Conservation (phyloP, 2,329 filamentous ascomycete genomes). For the Diaporthe helianthi region DNA sequence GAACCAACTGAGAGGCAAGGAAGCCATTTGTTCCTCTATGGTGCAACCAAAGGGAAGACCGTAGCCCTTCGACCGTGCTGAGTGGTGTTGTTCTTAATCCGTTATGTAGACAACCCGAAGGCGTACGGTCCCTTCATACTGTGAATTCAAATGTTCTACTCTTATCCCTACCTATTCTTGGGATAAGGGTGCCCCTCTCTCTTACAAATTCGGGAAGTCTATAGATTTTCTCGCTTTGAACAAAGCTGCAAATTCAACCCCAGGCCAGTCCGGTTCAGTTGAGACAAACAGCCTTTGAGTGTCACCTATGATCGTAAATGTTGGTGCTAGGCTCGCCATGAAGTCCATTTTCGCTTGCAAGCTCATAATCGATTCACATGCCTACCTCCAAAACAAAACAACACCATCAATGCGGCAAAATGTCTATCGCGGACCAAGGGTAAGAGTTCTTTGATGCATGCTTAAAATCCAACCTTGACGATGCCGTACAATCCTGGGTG, state of each 20-base stretch:
- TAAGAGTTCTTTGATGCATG: background rate
- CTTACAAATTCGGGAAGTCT: too few species aligned
- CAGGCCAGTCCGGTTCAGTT: background rate
- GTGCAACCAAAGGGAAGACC: background rate
- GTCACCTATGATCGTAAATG: background rate
- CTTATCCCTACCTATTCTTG: too few species aligned
- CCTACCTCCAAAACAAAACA: too few species aligned
- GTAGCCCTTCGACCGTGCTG: too few species aligned
- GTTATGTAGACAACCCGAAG: too few species aligned
- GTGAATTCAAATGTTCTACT: too few species aligned
- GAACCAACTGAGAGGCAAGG: background rate
- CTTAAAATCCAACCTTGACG: constrained; percentile 22
- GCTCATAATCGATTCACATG: background rate
- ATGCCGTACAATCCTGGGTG: background rate
- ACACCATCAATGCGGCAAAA: background rate
- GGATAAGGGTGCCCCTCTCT: too few species aligned
- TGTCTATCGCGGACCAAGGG: background rate
- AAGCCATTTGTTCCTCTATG: background rate
- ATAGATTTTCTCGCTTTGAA: too few species aligned
- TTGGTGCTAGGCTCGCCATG: background rate
- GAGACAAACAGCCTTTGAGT: background rate
- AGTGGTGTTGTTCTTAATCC: too few species aligned
- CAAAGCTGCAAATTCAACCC: too few species aligned
- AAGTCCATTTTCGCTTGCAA: too few species aligned
- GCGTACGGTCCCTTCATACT: too few species aligned